These are phyloP conservation scores for Claviceps sorghi DNA, from an alignment of 2,329 filamentous ascomycete genomes.

Conservation along the genomic window DNA sequence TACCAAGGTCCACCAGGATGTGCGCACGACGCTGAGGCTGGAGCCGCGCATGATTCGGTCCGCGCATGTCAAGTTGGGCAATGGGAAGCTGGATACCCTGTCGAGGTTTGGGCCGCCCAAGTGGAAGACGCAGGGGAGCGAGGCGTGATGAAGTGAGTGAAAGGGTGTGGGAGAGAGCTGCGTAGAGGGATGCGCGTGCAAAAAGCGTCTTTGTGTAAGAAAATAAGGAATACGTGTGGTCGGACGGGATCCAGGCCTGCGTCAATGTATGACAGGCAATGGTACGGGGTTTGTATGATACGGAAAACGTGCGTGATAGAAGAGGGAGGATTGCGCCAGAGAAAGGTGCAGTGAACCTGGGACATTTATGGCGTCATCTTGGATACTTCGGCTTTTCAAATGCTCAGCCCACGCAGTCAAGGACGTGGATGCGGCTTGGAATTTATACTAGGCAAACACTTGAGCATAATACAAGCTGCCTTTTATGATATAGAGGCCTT, in stretches of 20 bases:
- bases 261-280: neutral
- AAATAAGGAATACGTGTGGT: neutral
- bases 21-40: conserved; percentile 61
- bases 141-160: conserved; percentile 13
- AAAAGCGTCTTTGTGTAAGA: neutral
- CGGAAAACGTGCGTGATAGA: neutral
- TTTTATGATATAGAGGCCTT: neutral
- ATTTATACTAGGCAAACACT: neutral
- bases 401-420: neutral
- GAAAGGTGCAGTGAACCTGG: neutral
- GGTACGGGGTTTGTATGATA: conserved; percentile 1
- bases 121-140: conserved; percentile 28
- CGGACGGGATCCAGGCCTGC: neutral
- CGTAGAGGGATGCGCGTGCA: neutral
- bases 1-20: conserved; percentile 54
- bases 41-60: conserved; percentile 87
- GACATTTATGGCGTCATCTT: neutral
- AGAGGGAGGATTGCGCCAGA: neutral
- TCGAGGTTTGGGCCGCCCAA: conserved; percentile 33
- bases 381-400: neutral
- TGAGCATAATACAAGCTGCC: neutral
- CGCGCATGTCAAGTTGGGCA: conserved; percentile 72
- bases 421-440: neutral
- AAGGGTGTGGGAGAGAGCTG: neutral
- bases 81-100: conserved; percentile 38